Percentiles rank a stretch among this genome's conserved stretches.
Evolutionary conservation across 345 rosid genomes (phyloP).

Genomic region (Eucalyptus sp.): DNA sequence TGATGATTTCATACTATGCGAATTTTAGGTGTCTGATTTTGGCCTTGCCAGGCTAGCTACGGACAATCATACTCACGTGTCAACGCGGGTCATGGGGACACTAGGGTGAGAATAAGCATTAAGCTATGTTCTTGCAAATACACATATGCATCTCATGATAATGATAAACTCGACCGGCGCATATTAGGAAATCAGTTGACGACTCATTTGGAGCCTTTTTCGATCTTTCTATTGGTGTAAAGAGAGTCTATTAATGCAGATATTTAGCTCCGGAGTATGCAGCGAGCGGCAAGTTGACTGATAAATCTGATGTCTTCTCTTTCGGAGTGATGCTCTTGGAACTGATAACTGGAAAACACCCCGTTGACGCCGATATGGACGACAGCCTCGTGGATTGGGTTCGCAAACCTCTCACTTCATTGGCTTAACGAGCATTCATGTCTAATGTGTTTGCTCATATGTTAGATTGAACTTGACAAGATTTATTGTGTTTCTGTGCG

Average conservation of each 20-base stretch:
- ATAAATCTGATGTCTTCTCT: conserved; percentile 90
- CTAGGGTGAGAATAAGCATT: background rate
- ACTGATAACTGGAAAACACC: conserved; percentile 69
- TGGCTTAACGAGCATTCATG: background rate
- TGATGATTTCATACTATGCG: background rate
- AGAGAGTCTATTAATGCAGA: conserved; percentile 10
- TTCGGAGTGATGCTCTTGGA: conserved; percentile 83
- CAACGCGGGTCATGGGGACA: conserved; percentile 6
- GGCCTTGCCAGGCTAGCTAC: conserved; percentile 1
- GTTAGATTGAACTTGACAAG: background rate
- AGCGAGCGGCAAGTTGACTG: conserved; percentile 78
- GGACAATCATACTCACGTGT: background rate
- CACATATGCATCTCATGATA: background rate
- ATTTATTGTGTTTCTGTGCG: background rate
- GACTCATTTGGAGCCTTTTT: background rate
- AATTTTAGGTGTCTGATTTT: conserved; percentile 2
- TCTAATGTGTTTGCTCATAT: background rate
- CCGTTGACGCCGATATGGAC: conserved; percentile 24
- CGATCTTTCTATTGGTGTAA: background rate
- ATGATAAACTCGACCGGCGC: background rate
- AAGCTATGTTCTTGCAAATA: background rate
- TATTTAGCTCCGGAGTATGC: conserved; percentile 97
- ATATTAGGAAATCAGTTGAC: background rate
- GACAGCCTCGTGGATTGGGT: background rate
- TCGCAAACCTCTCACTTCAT: background rate